Conservation (phyloP, 1,284 basidiomycete genomes). For the Calocybe gambosa region DNA sequence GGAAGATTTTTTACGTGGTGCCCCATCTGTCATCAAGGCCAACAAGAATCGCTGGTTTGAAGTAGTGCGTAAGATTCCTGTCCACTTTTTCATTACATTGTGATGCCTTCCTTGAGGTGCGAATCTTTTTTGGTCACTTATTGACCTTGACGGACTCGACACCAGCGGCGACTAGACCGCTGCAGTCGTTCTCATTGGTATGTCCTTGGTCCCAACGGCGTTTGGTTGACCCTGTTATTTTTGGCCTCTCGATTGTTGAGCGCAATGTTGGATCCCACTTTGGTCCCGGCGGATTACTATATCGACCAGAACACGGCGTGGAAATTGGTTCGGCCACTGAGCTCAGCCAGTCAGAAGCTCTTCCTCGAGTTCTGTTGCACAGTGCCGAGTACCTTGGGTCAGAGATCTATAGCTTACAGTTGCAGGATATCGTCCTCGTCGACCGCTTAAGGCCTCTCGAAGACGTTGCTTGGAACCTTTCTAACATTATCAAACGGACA, state of each 20-base stretch:
- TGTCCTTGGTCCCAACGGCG: constrained; percentile 18
- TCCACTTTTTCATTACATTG: background rate
- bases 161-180: background rate
- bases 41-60: constrained; percentile 16
- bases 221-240: constrained; percentile 18
- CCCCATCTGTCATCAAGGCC: constrained; percentile 13
- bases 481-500: constrained; percentile 15
- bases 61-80: constrained; percentile 12
- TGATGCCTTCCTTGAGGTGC: constrained; percentile 6
- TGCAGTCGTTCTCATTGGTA: constrained; percentile 16
- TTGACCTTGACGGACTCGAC: constrained; percentile 8
- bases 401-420: constrained; percentile 2
- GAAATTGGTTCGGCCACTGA: constrained; percentile 2
- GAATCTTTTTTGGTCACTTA: constrained; percentile 20
- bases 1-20: constrained; percentile 15
- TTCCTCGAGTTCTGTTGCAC: constrained; percentile 9
- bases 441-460: constrained; percentile 2
- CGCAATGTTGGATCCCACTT: constrained; percentile 13
- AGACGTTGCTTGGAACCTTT: constrained; percentile 16
- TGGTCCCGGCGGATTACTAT: constrained; percentile 12
- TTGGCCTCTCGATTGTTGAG: constrained; percentile 15
- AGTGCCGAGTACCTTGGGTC: background rate
- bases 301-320: constrained; percentile 10
- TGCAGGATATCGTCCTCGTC: constrained; percentile 9
- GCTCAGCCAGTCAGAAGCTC: background rate